These are phyloP conservation scores for Naganishia friedmannii DNA, from an alignment of 768 basidiomycete species.

Conservation along the genomic window DNA sequence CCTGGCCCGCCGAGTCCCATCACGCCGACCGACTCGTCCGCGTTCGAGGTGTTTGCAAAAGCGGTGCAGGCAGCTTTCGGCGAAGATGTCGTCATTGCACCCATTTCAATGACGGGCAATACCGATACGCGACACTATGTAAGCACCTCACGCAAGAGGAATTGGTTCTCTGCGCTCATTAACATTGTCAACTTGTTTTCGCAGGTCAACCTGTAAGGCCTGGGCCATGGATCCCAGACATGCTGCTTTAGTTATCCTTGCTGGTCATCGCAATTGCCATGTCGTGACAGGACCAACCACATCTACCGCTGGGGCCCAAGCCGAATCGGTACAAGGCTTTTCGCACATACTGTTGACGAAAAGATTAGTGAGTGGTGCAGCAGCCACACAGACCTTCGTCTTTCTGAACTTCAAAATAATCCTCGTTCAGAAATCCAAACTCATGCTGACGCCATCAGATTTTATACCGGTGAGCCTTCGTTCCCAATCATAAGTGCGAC, in stretches of 20 bases:
- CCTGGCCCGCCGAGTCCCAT: conserved; percentile 40
- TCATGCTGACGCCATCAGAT: conserved; percentile 27
- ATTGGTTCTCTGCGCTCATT: neutral
- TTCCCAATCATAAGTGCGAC: too few species aligned
- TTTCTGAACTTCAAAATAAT: neutral
- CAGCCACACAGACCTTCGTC: neutral
- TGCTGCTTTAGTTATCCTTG: neutral
- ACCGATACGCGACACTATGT: conserved; percentile 26
- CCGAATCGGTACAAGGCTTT: conserved; percentile 28
- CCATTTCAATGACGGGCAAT: conserved; percentile 31
- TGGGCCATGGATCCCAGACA: neutral
- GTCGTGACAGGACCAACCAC: conserved; percentile 15
- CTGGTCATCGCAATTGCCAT: neutral
- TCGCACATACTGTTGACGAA: conserved; percentile 34
- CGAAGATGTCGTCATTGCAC: conserved; percentile 31
- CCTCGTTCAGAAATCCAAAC: conserved; percentile 21
- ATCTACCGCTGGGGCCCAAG: conserved; percentile 33
- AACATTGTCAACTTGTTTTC: neutral
- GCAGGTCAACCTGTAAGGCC: conserved; percentile 21
- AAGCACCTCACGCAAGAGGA: neutral
- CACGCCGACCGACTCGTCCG: conserved; percentile 32
- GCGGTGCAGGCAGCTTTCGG: conserved; percentile 47
- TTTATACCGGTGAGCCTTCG: conserved; percentile 20
- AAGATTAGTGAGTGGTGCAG: conserved; percentile 28
- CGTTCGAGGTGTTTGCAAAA: conserved; percentile 47